Evolutionary conservation across 306 rosid genomes (phyloP), one percentile per base, ranked within the genome.

Genomic region (Quillaja saponaria): DNA sequence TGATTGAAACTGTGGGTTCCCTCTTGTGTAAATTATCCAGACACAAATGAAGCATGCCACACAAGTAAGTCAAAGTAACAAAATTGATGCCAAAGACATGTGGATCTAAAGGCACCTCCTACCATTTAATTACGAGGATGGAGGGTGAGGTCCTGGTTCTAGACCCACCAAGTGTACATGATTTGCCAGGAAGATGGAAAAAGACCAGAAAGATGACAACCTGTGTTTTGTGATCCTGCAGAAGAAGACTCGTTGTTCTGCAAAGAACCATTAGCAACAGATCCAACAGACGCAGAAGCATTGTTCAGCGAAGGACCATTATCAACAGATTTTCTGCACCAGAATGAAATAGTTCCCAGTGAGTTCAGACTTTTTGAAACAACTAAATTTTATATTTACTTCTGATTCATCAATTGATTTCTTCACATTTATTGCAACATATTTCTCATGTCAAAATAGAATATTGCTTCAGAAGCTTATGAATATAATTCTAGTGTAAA

Each of bases 251-350:
- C 6, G 7, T 37, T 37, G 40, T 37, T 6, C 10, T 37, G n/a
- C 10, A 37, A 6, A 5, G 40, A 37, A 5, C 10, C 40, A 37
- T 6, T 6, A 5, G 6, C 7, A 37, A 6, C 40, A 10, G 7
- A 37, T 5, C 40, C 40, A 37, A 37, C 40, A 37, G 40, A 37
- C 40, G 40, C 41, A 13, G 65, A 49, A 38, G 13, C 67, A 44
- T 67, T 57, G 44, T 19, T 71, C 13, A 14, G 55, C 17, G 63
- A 44, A 50, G 58, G 64, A 65, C 64, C 55, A 13, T 76, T 77
- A 41, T 81, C 90, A 58, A 58, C 50, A 40, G 70, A 39, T 68
- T 84, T 88, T 81, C 95, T 86, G 89, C 76, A 78, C 58, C 65
- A 55, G 52, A 37, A 51, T 34, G 17, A 70, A 49, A 54, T 40